phyloP scores from a whole-genome alignment of 2,329 filamentous ascomycete genomes.

The Fonsecaea multimorphosa region DNA sequence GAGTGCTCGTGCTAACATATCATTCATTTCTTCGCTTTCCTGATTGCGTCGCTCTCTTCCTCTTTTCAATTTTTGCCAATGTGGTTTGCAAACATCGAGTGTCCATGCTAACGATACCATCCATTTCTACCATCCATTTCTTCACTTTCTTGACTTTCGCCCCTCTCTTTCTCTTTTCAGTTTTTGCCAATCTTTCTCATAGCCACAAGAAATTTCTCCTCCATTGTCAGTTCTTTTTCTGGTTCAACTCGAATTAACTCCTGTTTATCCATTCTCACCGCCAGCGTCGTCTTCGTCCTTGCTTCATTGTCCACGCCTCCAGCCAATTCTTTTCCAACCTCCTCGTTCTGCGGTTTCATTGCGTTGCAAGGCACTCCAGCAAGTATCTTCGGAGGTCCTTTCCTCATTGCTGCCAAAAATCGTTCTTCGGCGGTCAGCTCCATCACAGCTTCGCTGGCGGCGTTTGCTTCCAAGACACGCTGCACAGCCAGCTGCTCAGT shows the following conservation, averaged over 20 bases:
- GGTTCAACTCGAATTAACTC: neutral
- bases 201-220: conserved; percentile 24
- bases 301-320: neutral
- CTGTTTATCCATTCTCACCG: neutral
- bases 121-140: neutral
- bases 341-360: neutral
- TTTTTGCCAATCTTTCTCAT: conserved; percentile 17
- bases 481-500: neutral
- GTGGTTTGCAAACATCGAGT: neutral
- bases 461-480: neutral
- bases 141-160: neutral
- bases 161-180: neutral
- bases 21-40: neutral
- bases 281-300: neutral
- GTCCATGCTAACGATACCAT: neutral
- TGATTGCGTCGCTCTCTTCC: neutral
- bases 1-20: neutral
- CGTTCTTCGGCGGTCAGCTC: neutral
- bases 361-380: neutral
- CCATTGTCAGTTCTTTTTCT: conserved; percentile 16
- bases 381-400: neutral
- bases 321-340: neutral
- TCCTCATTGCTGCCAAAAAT: conserved; percentile 12
- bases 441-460: neutral
- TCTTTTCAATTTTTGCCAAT: neutral